A percentile compares a stretch with the other conserved stretches of the same genome.
phyloP scores from a whole-genome alignment of 2,329 filamentous ascomycete genomes.

The Huntiella bhutanensis region DNA sequence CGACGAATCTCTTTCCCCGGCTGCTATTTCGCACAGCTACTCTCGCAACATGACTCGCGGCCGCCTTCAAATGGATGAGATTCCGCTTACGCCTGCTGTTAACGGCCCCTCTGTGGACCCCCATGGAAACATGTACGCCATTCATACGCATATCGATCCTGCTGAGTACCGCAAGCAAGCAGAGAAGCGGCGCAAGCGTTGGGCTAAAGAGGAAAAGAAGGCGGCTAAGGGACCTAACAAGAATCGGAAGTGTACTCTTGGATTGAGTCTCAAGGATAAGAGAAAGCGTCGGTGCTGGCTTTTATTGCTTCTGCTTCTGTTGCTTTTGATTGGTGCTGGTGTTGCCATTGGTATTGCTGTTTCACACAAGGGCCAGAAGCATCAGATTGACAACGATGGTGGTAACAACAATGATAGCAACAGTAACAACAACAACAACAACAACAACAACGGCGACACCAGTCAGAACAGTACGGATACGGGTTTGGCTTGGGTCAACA shows the following conservation, averaged over 20 bases:
- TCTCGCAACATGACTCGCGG: conserved; percentile 37
- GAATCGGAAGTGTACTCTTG: conserved; percentile 42
- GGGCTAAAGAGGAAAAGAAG: conserved; percentile 46
- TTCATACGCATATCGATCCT: conserved; percentile 1
- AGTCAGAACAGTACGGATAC: conserved; percentile 12
- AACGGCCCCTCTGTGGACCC: conserved; percentile 25
- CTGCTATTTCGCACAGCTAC: conserved; percentile 42
- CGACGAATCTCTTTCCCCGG: conserved; percentile 37
- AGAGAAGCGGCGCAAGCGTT: conserved; percentile 25
- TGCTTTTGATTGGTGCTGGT: not conserved
- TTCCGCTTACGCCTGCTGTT: conserved; percentile 31
- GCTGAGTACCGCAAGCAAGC: conserved; percentile 1
- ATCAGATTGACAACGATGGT: not conserved
- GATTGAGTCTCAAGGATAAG: conserved; percentile 18
- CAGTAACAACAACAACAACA: too few relatives aligned
- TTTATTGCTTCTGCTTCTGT: not conserved
- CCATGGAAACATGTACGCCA: conserved; percentile 12
- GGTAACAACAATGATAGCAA: not conserved
- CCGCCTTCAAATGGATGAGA: conserved; percentile 39
- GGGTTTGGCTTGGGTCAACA: conserved; percentile 53
- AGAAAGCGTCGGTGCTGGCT: not conserved
- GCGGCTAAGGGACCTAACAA: conserved; percentile 42
- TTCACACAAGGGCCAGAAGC: conserved; percentile 21
- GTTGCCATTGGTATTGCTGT: conserved; percentile 13
- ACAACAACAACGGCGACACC: too few relatives aligned